Evolutionary conservation across 2,329 filamentous ascomycete species (phyloP), one percentile per base, ranked within the genome.

Genomic region (Escovopsis sp.): DNA sequence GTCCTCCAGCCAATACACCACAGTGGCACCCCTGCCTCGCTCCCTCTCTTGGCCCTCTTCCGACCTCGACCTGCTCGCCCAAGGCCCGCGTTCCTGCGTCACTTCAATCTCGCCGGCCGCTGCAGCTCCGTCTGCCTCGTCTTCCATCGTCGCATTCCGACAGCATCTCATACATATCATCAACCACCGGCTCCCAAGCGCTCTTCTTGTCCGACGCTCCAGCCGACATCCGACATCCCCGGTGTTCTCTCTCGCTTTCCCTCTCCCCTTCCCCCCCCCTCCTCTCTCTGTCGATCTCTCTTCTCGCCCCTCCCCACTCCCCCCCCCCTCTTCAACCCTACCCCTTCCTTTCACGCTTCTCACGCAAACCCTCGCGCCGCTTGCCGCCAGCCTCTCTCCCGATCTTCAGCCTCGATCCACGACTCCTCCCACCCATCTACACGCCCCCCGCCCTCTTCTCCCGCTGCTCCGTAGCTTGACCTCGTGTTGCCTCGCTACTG

Each of bases 401-500:
- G 19, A 21, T 21, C 19, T 21, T 9, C 19, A 21, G 5, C 19
- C 19, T 21, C 19, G 19, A 9, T 21, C 9, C 19, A 5, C 19
- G 19, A 21, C 46, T 50, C 31, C 31, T 14, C 14, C 28, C 14
- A 30, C 17, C 17, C 41, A 33, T 41, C 37, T 27, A 28, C 45
- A 47, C 40, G 42, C 49, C 45, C 47, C 48, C 51, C 31, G 26
- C 33, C 37, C 39, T 36, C 42, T n/a, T n/a, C n/a, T n/a, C n/a
- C n/a, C 40, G 37, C 46, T 42, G 37, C 43, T 41, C 34, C 35
- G 48, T 33, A 39, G 30, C 27, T 38, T 27, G 52, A 53, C 48
- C 11, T 11, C 46, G 51, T 48, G 47, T 51, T 45, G 43, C 45
- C 45, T 45, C 45, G 47, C 42, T 52, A 46, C 44, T 40, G 43